A percentile compares a stretch with the other conserved stretches of the same genome.
phyloP scores from a whole-genome alignment of 139 green algal species.

The Ettlia oleoabundans region DNA sequence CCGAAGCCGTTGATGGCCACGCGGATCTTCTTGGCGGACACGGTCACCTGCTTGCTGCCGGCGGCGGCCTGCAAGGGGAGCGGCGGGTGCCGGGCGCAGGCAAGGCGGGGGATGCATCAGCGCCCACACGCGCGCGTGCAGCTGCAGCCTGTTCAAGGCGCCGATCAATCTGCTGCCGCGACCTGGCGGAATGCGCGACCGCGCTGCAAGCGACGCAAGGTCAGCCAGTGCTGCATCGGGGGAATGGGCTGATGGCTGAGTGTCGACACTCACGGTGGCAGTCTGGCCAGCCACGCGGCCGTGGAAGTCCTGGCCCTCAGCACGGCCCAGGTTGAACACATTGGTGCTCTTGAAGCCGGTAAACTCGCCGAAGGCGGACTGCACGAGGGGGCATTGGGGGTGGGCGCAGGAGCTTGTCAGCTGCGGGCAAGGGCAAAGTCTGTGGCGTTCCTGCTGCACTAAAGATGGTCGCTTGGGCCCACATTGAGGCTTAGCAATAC shows the following conservation, averaged over 20 bases:
- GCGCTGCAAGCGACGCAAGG: no score
- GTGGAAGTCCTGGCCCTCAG: constrained; percentile 12
- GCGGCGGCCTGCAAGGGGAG: constrained; percentile 34
- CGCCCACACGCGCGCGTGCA: neutral
- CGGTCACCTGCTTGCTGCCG: constrained; percentile 48
- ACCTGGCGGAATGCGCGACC: no score
- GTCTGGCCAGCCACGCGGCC: constrained; percentile 42
- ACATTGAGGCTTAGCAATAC: no score
- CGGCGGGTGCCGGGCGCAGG: no score
- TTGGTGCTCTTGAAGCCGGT: constrained; percentile 35
- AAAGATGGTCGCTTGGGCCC: neutral
- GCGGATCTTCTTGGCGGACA: constrained; percentile 88
- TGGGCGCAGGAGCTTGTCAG: neutral
- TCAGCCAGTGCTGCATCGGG: no score
- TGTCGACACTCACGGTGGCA: constrained; percentile 40
- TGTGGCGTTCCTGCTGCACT: neutral
- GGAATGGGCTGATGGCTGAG: neutral
- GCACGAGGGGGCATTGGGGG: neutral
- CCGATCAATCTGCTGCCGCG: no score
- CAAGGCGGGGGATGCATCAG: neutral
- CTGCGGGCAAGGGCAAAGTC: neutral
- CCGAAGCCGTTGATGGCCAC: constrained; percentile 99
- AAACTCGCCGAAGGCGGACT: constrained; percentile 39
- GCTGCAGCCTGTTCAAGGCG: no score
- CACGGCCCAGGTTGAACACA: constrained; percentile 15